Evolutionary conservation across 345 rosid genomes (phyloP).

Genomic region (Gossypium sturtianum): DNA sequence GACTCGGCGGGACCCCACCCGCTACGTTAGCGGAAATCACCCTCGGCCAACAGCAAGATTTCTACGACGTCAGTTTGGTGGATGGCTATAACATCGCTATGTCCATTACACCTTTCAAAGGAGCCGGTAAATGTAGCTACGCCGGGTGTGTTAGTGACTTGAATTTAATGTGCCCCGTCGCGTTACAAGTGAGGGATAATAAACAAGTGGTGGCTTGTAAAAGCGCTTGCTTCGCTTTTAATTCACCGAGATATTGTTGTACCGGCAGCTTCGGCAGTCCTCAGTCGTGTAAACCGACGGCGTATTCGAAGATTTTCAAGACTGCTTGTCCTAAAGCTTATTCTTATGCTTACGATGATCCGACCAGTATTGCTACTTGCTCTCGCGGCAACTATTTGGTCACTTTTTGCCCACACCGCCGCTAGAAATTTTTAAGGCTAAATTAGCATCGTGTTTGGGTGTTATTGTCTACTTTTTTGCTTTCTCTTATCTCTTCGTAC

Average conservation of each 20-base stretch:
- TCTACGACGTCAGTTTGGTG: conserved; percentile 92
- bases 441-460: neutral
- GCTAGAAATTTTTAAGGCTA: conserved; percentile 11
- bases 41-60: conserved; percentile 68
- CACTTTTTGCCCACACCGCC: conserved; percentile 76
- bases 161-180: conserved; percentile 75
- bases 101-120: conserved; percentile 66
- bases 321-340: conserved; percentile 90
- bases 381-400: conserved; percentile 61
- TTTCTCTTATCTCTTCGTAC: neutral
- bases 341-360: conserved; percentile 90
- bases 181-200: conserved; percentile 69
- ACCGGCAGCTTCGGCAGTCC: conserved; percentile 80
- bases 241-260: conserved; percentile 85
- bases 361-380: conserved; percentile 86
- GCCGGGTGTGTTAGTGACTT: conserved; percentile 88
- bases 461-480: neutral
- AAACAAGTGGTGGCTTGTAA: conserved; percentile 76
- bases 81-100: conserved; percentile 92
- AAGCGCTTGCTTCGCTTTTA: conserved; percentile 87
- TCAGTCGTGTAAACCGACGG: conserved; percentile 77
- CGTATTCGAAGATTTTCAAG: conserved; percentile 85
- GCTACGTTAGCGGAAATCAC: conserved; percentile 94
- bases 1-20: conserved; percentile 81
- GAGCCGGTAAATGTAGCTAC: conserved; percentile 76